Evolutionary conservation across 306 rosid genomes (phyloP), one percentile per base, ranked within the genome.

Genomic region (Cucumis hystrix): DNA sequence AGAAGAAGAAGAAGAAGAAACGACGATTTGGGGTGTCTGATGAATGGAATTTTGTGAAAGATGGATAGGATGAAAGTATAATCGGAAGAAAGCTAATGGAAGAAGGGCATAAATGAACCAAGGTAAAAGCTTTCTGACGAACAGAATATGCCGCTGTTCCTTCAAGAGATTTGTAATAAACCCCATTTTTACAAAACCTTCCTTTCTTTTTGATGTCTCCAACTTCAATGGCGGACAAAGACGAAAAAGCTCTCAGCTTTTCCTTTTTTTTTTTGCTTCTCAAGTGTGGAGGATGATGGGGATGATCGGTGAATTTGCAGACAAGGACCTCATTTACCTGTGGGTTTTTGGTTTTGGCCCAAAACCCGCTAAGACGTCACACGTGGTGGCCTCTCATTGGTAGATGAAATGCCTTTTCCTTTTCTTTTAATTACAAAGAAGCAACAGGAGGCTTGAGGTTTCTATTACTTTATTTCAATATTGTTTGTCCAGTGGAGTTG

Each of bases 41-140:
- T 85, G 74, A 33, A 81, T 62, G 56, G 90, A 67, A 18, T 85
- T 74, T 3, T 63, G 52, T 63, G 85, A 89, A 68, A 87, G 78
- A 28, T 80, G 78, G 4, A 87, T 76, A 59, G 96, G 91, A 84
- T 85, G 84, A 7, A 87, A 85, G 79, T 80, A 93, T 1, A 93
- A 82, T 11, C 94, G 87, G 79, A 93, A 69, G 13, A 93, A 81
- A 74, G 86, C 91, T 20, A 93, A 1, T 47, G 97, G 97, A 70
- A 90, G 85, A 7, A 91, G 65, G 77, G 89, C 88, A 62, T 82
- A 93, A 61, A 93, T 76, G 45, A 83, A 40, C 83, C 87, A 91
- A 5, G 90, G 88, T 30, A 91, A 55, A 79, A 93, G 79, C 77
- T 80, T 93, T 75, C 77, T 90, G 18, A 85, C 43, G 57, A 84